phyloP scores from a whole-genome alignment of 2,329 filamentous ascomycete species.

The Stachybotrys chartarum region DNA sequence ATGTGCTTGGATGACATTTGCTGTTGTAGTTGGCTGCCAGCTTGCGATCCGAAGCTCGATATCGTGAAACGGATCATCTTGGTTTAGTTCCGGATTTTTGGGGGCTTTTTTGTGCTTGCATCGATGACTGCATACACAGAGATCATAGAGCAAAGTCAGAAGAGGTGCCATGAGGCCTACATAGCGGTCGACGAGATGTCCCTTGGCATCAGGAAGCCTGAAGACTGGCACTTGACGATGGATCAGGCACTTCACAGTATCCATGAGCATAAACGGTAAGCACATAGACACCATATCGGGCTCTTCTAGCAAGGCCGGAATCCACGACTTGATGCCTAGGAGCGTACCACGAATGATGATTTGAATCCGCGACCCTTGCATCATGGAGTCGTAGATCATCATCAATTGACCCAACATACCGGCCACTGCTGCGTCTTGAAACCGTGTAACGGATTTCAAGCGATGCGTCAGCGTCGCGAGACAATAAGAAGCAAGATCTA shows the following conservation, averaged over 20 bases:
- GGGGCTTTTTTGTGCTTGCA: background rate
- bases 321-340: slow-evolving; percentile 4
- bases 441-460: background rate
- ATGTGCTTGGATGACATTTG: slow-evolving; percentile 1
- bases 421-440: slow-evolving; percentile 1
- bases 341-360: slow-evolving; percentile 3
- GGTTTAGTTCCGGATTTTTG: background rate
- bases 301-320: slow-evolving; percentile 2
- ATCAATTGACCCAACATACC: slow-evolving; percentile 5
- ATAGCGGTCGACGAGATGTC: slow-evolving; percentile 6
- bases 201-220: background rate
- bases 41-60: slow-evolving; percentile 4
- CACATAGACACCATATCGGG: slow-evolving; percentile 6
- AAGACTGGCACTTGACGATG: slow-evolving; percentile 6
- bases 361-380: background rate
- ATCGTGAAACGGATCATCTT: slow-evolving; percentile 2
- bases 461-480: background rate
- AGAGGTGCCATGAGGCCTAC: slow-evolving; percentile 6
- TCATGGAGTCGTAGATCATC: slow-evolving; percentile 5
- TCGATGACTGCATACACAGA: slow-evolving; percentile 5
- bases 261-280: slow-evolving; percentile 6
- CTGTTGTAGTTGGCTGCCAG: slow-evolving; percentile 3
- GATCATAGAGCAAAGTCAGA: slow-evolving; percentile 5
- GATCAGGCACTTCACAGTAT: slow-evolving; percentile 8
- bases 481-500: background rate